Base-by-base conservation (phyloP, 768 basidiomycete genomes). In the Leucosporidium yakuticum region DNA sequence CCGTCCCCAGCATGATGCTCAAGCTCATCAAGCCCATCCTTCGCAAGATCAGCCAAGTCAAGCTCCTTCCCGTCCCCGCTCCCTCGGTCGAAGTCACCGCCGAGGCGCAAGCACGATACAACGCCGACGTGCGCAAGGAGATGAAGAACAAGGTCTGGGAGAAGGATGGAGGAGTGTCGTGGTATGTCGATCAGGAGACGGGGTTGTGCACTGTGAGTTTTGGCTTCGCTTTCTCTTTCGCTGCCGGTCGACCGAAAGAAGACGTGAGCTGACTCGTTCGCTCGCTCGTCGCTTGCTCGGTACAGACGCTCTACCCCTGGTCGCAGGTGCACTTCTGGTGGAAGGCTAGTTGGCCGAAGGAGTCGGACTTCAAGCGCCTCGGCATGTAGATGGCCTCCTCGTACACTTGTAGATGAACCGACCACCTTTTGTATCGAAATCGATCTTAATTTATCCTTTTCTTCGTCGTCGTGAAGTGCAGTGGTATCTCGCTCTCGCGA, bases 21-120 rank as follows among this genome's bases (percentile, higher is more conserved):
- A 72, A 64, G 20, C 60, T 76, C 20, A 20, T 74, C 61, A 36
- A 54, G 44, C 74, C 70, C 47, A 53, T 67, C 17, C 62, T 73
- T 23, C 20, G 59, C 12, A 2, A 59, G 19, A 51, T 67, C 27
- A 31, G 56, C 54, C 58, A 60, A 47, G 51, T 23, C 54, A 12
- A 64, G 51, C 54, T 36, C 20, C 15, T 56, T n/a, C 11, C 57
- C 34, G 34, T 36, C 0, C 59, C 44, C 25, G 59, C 59, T 2
- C 68, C 71, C 2, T 65, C 47, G 39, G 71, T 76, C 55, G 76
- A 74, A 53, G 74, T 76, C 12, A 74, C 61, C 17, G 36, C 50
- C 9, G 29, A 29, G 12, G 76, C 74, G 3, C 70, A 75, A 27
- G 59, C 60, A 34, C 29, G 56, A 23, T 71, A 65, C 64, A 62